Percentiles rank a stretch among this genome's conserved stretches.
Conservation (phyloP, 768 basidiomycete species). For the Boletus sp. region DNA sequence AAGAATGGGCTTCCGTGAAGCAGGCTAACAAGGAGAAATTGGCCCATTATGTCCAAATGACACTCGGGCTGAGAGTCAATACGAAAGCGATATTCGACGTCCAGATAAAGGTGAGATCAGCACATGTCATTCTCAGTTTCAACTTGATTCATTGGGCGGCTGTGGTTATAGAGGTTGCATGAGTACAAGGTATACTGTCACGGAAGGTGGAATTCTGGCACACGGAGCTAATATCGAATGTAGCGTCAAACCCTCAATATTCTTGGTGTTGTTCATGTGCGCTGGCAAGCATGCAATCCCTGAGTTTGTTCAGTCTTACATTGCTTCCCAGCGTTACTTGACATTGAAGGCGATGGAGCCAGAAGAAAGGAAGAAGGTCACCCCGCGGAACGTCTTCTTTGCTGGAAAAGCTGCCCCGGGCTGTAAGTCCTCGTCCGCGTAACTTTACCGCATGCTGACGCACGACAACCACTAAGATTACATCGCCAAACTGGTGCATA, state of each 20-base stretch:
- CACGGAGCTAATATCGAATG: background rate
- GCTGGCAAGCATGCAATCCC: conserved; percentile 20
- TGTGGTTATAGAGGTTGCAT: conserved; percentile 65
- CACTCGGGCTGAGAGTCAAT: conserved; percentile 67
- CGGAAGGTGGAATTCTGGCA: background rate
- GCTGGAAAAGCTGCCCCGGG: conserved; percentile 97
- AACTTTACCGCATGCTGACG: conserved; percentile 9
- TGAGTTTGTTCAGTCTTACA: background rate
- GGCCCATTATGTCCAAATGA: conserved; percentile 68
- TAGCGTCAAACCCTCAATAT: conserved; percentile 95
- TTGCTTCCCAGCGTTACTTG: conserved; percentile 65
- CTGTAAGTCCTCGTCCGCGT: conserved; percentile 45
- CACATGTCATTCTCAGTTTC: background rate
- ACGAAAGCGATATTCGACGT: conserved; percentile 84
- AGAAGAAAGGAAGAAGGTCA: conserved; percentile 76
- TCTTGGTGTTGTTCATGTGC: conserved; percentile 80
- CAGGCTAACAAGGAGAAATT: conserved; percentile 88
- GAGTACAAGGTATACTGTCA: conserved; percentile 71
- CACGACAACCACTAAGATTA: conserved; percentile 50
- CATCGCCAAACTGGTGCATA: conserved; percentile 77
- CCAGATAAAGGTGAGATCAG: conserved; percentile 67
- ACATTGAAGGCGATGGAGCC: conserved; percentile 74
- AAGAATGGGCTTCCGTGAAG: conserved; percentile 82
- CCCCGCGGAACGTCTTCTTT: conserved; percentile 91
- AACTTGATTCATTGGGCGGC: background rate